Evolutionary conservation across 2,329 filamentous ascomycete species (phyloP).

Genomic region (Periglandula ipomoeae): DNA sequence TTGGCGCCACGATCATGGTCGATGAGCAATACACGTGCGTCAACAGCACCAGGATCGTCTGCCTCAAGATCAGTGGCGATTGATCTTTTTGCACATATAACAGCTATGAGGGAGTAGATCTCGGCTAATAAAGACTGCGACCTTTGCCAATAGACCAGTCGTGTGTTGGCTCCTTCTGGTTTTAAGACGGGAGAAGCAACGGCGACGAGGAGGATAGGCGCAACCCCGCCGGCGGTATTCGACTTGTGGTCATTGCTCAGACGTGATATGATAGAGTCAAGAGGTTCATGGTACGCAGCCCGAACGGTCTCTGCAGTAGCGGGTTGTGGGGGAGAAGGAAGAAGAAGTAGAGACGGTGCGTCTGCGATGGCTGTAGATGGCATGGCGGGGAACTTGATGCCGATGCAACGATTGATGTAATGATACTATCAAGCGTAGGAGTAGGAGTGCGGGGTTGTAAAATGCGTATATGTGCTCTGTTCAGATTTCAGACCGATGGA

Average conservation of each 20-base stretch:
- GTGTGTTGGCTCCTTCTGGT: conserved; percentile 29
- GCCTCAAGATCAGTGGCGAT: conserved; percentile 48
- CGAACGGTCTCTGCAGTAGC: conserved; percentile 40
- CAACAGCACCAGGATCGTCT: conserved; percentile 58
- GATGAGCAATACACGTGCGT: conserved; percentile 65
- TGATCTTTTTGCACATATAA: conserved; percentile 55
- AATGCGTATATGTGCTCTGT: no score
- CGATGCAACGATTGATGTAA: background rate
- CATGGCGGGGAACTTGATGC: background rate
- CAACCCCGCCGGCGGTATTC: conserved; percentile 22
- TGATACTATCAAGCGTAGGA: conserved; percentile 15
- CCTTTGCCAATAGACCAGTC: conserved; percentile 48
- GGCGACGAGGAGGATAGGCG: conserved; percentile 39
- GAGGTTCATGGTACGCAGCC: conserved; percentile 50
- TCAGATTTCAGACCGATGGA: no score
- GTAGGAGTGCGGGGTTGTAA: no score
- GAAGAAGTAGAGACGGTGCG: conserved; percentile 44
- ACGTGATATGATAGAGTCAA: conserved; percentile 43
- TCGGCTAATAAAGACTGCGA: conserved; percentile 66
- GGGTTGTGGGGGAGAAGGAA: conserved; percentile 53
- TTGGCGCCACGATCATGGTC: conserved; percentile 39
- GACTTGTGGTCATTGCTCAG: conserved; percentile 27
- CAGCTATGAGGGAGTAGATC: conserved; percentile 68
- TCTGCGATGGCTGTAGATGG: background rate
- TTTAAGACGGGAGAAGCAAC: conserved; percentile 54